Percentiles rank a stretch among this genome's conserved stretches.
Conservation (phyloP, 495 filamentous ascomycete species). For the Annulohypoxylon nitens region DNA sequence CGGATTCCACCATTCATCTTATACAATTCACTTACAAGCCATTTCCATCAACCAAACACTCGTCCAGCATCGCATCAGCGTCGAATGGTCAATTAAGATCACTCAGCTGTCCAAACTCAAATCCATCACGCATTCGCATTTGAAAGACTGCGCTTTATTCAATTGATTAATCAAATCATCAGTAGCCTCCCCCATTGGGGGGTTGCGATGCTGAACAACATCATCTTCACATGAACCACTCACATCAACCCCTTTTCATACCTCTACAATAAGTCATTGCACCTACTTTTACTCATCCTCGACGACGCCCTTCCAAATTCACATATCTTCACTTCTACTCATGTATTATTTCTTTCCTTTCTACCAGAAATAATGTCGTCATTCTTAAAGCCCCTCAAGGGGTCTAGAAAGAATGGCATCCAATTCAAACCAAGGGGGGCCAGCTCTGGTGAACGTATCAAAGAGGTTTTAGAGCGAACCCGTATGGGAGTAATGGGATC, state of each 20-base stretch:
- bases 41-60: slow-evolving; percentile 21
- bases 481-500: slow-evolving; percentile 47
- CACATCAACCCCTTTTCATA: slow-evolving; percentile 15
- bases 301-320: background rate
- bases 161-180: slow-evolving; percentile 2
- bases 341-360: slow-evolving; percentile 19
- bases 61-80: slow-evolving; percentile 19
- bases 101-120: background rate
- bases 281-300: background rate
- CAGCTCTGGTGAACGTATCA: slow-evolving; percentile 44
- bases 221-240: slow-evolving; percentile 19
- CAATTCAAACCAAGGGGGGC: slow-evolving; percentile 45
- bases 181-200: slow-evolving; percentile 31
- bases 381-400: slow-evolving; percentile 46
- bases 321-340: slow-evolving; percentile 8
- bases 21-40: slow-evolving; percentile 30
- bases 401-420: slow-evolving; percentile 34
- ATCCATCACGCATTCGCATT: background rate
- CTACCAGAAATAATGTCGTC: slow-evolving; percentile 42
- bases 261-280: background rate
- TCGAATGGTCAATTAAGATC: background rate
- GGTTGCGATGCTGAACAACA: slow-evolving; percentile 24
- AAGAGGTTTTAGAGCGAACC: slow-evolving; percentile 48
- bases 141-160: background rate
- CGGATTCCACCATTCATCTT: slow-evolving; percentile 19